phyloP scores from a whole-genome alignment of 805 yeast species.

The Spathaspora arborariae region DNA sequence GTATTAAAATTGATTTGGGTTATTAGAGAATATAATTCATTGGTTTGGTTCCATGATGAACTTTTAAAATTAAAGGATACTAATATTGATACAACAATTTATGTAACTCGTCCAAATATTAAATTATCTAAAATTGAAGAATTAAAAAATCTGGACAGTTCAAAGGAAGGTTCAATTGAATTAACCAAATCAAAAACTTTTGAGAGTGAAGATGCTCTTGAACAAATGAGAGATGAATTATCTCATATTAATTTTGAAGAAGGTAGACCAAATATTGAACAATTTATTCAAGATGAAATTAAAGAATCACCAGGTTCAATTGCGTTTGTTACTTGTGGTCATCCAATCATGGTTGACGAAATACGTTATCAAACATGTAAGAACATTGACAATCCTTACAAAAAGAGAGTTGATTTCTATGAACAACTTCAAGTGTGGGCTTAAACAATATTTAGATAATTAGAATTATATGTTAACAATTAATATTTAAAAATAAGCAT shows the following conservation, averaged over 20 bases:
- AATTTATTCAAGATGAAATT: slow-evolving; percentile 34
- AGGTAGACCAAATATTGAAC: slow-evolving; percentile 47
- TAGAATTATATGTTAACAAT: no score
- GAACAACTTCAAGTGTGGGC: slow-evolving; percentile 76
- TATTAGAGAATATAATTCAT: slow-evolving; percentile 47
- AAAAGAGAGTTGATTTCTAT: slow-evolving; percentile 61
- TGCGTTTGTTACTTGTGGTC: slow-evolving; percentile 62
- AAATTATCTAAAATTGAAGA: slow-evolving; percentile 5
- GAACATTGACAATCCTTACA: slow-evolving; percentile 29
- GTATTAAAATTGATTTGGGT: slow-evolving; percentile 57
- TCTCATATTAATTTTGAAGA: slow-evolving; percentile 35
- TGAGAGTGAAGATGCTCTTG: slow-evolving; percentile 15
- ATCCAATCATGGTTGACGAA: slow-evolving; percentile 54
- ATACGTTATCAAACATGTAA: slow-evolving; percentile 46
- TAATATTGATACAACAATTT: slow-evolving; percentile 23
- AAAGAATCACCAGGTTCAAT: slow-evolving; percentile 39
- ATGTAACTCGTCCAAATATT: slow-evolving; percentile 22
- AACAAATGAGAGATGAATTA: slow-evolving; percentile 14
- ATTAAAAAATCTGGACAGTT: slow-evolving; percentile 9
- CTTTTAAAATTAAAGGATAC: slow-evolving; percentile 19
- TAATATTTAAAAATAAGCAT: no score
- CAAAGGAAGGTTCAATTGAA: not conserved
- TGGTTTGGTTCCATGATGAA: slow-evolving; percentile 48
- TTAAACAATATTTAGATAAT: slow-evolving; percentile 7
- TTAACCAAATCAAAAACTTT: slow-evolving; percentile 3